These are phyloP conservation scores for Fusarium secorum DNA, from an alignment of 2,329 filamentous ascomycete genomes.

Conservation along the genomic window DNA sequence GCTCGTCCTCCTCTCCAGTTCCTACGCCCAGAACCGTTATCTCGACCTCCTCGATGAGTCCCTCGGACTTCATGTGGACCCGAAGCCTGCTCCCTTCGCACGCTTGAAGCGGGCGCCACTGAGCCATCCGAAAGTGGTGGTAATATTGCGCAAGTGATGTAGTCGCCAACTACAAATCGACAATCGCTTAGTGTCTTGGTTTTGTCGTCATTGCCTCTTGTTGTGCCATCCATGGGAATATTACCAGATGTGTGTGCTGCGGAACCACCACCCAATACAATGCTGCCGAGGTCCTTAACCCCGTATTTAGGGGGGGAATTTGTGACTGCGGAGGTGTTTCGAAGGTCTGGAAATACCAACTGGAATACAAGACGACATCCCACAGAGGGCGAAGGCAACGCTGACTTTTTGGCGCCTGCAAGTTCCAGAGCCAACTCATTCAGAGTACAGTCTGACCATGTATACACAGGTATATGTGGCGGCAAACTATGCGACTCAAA, in stretches of 20 bases:
- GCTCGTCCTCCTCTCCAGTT: constrained; percentile 49
- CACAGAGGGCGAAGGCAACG: constrained; percentile 76
- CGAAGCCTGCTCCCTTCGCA: constrained; percentile 38
- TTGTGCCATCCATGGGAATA: constrained; percentile 45
- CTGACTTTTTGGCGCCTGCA: constrained; percentile 66
- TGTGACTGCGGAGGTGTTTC: constrained; percentile 41
- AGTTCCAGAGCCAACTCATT: constrained; percentile 82
- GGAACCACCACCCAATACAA: constrained; percentile 73
- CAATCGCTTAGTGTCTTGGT: constrained; percentile 79
- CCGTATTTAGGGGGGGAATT: constrained; percentile 65
- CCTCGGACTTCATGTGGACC: constrained; percentile 37
- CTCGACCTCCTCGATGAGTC: constrained; percentile 37
- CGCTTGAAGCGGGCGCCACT: constrained; percentile 68
- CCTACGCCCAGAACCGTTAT: constrained; percentile 46
- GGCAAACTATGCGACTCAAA: constrained; percentile 69
- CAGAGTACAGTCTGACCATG: constrained; percentile 83
- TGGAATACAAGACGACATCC: constrained; percentile 90
- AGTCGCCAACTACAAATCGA: constrained; percentile 89
- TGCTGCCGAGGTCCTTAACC: constrained; percentile 81
- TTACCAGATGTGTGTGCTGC: constrained; percentile 53
- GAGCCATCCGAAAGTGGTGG: constrained; percentile 77
- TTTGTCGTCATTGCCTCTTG: constrained; percentile 62
- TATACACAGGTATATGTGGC: constrained; percentile 80
- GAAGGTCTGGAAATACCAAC: constrained; percentile 82
- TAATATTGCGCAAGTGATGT: constrained; percentile 81